These are phyloP conservation scores for Hemileccinum rubropunctum DNA, from an alignment of 768 basidiomycete genomes.

Conservation along the genomic window DNA sequence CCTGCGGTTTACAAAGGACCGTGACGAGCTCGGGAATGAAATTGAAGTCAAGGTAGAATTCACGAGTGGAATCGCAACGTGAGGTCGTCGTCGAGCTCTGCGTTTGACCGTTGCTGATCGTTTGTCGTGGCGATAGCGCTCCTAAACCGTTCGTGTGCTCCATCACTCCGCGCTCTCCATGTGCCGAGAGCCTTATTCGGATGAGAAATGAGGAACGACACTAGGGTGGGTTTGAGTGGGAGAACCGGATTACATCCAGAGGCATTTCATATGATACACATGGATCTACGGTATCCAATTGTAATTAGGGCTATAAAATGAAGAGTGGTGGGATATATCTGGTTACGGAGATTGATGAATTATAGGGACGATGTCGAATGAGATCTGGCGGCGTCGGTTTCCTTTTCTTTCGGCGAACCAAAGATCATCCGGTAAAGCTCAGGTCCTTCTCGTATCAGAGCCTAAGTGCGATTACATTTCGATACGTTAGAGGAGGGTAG, in stretches of 20 bases:
- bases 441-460: slow-evolving; percentile 74
- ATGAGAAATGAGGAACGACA: neutral
- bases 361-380: neutral
- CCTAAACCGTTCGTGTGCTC: slow-evolving; percentile 28
- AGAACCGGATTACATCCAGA: neutral
- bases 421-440: slow-evolving; percentile 63
- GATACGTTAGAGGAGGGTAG: neutral
- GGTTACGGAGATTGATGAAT: neutral
- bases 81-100: neutral
- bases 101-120: neutral
- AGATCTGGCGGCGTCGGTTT: neutral
- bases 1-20: slow-evolving; percentile 24
- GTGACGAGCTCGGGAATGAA: slow-evolving; percentile 29
- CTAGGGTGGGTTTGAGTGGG: neutral
- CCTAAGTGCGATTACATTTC: slow-evolving; percentile 38
- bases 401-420: slow-evolving; percentile 16
- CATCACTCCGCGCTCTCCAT: slow-evolving; percentile 15
- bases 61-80: slow-evolving; percentile 22
- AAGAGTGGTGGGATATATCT: slow-evolving; percentile 4
- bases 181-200: slow-evolving; percentile 15
- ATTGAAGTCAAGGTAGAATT: slow-evolving; percentile 26
- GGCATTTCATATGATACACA: neutral
- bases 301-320: slow-evolving; percentile 5
- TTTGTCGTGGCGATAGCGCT: slow-evolving; percentile 5
- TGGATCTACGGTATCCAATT: slow-evolving; percentile 1